phyloP scores from a whole-genome alignment of 768 basidiomycete species.

The Phlebiopsis gigantea region DNA sequence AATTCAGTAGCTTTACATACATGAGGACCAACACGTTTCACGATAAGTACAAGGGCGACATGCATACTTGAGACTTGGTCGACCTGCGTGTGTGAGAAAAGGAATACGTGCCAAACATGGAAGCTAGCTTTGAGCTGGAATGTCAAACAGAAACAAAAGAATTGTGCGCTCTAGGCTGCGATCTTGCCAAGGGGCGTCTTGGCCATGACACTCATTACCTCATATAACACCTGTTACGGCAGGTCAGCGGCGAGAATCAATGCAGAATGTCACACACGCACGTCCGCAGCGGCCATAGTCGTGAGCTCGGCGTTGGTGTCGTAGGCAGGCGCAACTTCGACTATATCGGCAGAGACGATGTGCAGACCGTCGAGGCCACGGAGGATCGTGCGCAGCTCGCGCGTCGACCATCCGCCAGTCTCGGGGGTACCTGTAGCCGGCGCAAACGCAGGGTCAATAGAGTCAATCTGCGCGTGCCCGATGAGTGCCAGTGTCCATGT shows the following conservation, averaged over 20 bases:
- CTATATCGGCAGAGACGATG: constrained; percentile 78
- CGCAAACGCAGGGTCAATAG: constrained; percentile 77
- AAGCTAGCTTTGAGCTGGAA: neutral
- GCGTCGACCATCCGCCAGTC: constrained; percentile 80
- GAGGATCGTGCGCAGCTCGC: constrained; percentile 73
- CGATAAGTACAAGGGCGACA: neutral
- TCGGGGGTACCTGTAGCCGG: constrained; percentile 85
- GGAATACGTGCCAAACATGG: neutral
- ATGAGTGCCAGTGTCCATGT: neutral
- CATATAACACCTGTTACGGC: constrained; percentile 55
- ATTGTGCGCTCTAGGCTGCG: neutral
- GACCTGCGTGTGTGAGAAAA: neutral
- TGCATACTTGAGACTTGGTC: neutral
- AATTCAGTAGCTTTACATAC: neutral
- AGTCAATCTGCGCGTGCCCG: constrained; percentile 50
- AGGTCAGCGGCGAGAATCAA: constrained; percentile 24
- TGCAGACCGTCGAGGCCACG: constrained; percentile 70
- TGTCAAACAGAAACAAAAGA: neutral
- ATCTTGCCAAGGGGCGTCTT: constrained; percentile 70
- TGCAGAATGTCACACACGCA: constrained; percentile 30
- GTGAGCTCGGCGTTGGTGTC: constrained; percentile 63
- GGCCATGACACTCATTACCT: constrained; percentile 74
- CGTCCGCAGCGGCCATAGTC: constrained; percentile 58
- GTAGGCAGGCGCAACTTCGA: constrained; percentile 82
- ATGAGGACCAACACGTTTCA: neutral